A percentile compares a stretch with the other conserved stretches of the same genome.
These are phyloP conservation scores for Pseudisothecium myosuroides DNA, from an alignment of 225 moss, liverwort and hornwort genomes.

Conservation along the genomic window DNA sequence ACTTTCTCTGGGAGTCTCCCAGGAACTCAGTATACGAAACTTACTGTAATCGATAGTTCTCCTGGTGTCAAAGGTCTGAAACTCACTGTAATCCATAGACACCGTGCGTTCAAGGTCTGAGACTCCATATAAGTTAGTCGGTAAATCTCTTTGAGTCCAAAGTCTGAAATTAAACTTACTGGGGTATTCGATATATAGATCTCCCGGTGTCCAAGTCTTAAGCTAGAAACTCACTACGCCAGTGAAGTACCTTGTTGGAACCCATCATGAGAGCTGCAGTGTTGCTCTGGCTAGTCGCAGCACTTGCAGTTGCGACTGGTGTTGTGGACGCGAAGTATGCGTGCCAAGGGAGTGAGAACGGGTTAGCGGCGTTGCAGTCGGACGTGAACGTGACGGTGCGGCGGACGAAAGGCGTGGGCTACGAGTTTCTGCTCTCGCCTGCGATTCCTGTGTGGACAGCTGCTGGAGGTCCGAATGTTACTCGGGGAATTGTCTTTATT, in stretches of 20 bases:
- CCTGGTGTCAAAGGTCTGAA: neutral
- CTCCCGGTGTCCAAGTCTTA: too few species aligned
- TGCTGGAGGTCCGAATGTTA: neutral
- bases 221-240: neutral
- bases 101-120: too few species aligned
- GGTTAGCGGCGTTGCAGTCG: neutral
- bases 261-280: neutral
- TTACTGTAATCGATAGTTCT: neutral
- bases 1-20: too few species aligned
- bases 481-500: slow-evolving; percentile 15
- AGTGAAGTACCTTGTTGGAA: neutral
- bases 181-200: too few species aligned
- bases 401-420: neutral
- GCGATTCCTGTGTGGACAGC: neutral
- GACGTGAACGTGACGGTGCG: slow-evolving; percentile 8
- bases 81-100: neutral
- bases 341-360: neutral
- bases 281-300: neutral
- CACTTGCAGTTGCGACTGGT: neutral
- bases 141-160: too few species aligned
- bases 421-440: neutral
- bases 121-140: too few species aligned
- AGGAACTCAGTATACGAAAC: neutral
- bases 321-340: neutral
- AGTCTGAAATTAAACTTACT: too few species aligned